Evolutionary conservation across 495 filamentous ascomycete species (phyloP), one percentile per base, ranked within the genome.

Genomic region (Sabuloglossum arenarium): DNA sequence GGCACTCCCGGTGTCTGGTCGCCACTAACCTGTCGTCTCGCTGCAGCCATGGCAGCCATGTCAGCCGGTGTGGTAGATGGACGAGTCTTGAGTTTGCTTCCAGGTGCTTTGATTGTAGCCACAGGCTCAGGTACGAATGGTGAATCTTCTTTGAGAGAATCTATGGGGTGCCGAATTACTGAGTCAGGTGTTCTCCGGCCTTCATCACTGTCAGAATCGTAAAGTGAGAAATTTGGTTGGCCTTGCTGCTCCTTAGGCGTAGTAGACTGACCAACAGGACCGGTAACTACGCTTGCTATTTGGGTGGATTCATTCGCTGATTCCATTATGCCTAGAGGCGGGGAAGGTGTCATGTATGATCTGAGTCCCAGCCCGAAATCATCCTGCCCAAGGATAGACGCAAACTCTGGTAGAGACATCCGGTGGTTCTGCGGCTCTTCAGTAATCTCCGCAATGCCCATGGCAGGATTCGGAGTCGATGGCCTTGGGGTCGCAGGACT

Each of bases 91-190:
- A 98, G 75, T 65, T 80, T 85, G 47, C 84, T 81, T 16, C 90
- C 88, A 24, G 86, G 82, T 5, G 90, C 81, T 58, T 87, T 89
- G 69, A 97, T 88, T 3, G 93, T 97, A 3, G 93, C 88, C 32
- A 88, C 66, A 24, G 80, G 79, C 59, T 96, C 89, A 2, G 90
- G 87, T 39, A 98, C 77, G 14, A 70, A 66, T 8, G 79, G 76
- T 6, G 76, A 78, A 9, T 79, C 73, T 3, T 34, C 39, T 30
- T 51, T 51, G 1, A 23, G 47, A 23, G 64, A 67, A 30, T 62
- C 56, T 16, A 79, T 61, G 21, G 86, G 78, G 60, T 86, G 86
- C 56, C 87, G 84, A 59, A 96, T 93, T 27, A 96, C 88, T n/a
- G 91, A 96, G 29, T 91, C 86, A 10, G 88, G 87, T 2, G 90